Percentiles rank a stretch among this genome's conserved stretches.
phyloP scores from a whole-genome alignment of 2,329 filamentous ascomycete species.

The Trichoderma sp. region DNA sequence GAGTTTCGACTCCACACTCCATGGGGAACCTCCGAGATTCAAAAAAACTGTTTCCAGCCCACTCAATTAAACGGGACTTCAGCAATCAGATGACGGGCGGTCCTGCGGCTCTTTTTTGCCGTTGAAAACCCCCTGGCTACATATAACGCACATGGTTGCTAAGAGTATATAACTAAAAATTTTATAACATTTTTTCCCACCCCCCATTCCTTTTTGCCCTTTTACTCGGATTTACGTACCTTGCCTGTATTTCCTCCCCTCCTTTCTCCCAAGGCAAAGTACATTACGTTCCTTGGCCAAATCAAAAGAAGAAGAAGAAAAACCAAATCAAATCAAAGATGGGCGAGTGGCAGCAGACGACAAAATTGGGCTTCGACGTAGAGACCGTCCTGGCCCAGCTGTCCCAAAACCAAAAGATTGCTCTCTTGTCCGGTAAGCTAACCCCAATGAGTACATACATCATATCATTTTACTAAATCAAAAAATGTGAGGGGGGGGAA shows the following conservation, averaged over 20 bases:
- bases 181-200: background rate
- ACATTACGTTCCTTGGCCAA: background rate
- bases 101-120: background rate
- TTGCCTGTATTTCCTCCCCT: background rate
- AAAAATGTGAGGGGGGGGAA: background rate
- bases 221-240: background rate
- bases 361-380: background rate
- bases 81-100: background rate
- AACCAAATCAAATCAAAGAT: background rate
- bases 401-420: slow-evolving; percentile 3
- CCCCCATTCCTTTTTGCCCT: background rate
- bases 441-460: background rate
- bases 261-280: background rate
- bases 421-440: background rate
- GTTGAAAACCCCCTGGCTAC: background rate
- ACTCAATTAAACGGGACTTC: background rate
- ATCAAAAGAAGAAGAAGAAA: background rate
- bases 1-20: background rate
- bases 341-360: background rate
- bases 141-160: background rate
- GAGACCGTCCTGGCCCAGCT: slow-evolving; percentile 1
- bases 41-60: background rate
- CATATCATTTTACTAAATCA: background rate
- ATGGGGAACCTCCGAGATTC: background rate
- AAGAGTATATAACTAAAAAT: background rate